Evolutionary conservation across 495 filamentous ascomycete genomes (phyloP), one percentile per base, ranked within the genome.

Genomic region (Cercophora sp.): DNA sequence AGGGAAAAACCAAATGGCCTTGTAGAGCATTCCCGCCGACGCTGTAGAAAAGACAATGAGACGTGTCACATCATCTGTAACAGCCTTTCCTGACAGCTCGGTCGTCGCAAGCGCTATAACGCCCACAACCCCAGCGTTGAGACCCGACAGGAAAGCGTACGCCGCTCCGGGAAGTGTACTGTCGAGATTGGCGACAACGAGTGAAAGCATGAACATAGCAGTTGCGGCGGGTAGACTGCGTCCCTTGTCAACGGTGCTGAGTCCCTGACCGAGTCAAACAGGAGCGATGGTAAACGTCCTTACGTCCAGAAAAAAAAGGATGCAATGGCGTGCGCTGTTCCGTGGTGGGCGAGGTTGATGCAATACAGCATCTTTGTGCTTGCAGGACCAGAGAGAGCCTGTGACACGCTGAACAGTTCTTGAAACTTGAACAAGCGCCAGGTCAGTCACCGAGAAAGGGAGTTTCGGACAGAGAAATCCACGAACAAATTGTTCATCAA

Each of bases 341-440:
- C 88, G 26, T 74, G 75, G 49, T 83, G 82, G 6, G 91, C 75
- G 39, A 86, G 59, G 23, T 84, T 82, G 23, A 92, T 81, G 56
- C 84, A 86, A 56, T 87, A 91, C 0, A 82, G 61, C 84, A 92
- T 89, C 68, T 92, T 92, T 16, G 87, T 90, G 62, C 82, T 86
- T 1, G 63, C 88, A 0, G 88, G 88, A 0, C 88, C 88, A 0
- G 85, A 82, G 15, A 91, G 78, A 9, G 83, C 82, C 65, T 92
- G 88, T 39, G 80, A 86, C 54, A 93, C 70, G 20, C 85, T 86
- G 63, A 92, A 93, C 13, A 91, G 77, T 59, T 93, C 87, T 67
- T 90, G 85, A 68, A 88, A 93, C 29, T 32, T 6, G 29, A 13
- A 13, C 29, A 32, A 32, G 13, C 29, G 29, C 29, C 8, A 32